phyloP scores from a whole-genome alignment of 768 basidiomycete species.

The Cubamyces lactineus region DNA sequence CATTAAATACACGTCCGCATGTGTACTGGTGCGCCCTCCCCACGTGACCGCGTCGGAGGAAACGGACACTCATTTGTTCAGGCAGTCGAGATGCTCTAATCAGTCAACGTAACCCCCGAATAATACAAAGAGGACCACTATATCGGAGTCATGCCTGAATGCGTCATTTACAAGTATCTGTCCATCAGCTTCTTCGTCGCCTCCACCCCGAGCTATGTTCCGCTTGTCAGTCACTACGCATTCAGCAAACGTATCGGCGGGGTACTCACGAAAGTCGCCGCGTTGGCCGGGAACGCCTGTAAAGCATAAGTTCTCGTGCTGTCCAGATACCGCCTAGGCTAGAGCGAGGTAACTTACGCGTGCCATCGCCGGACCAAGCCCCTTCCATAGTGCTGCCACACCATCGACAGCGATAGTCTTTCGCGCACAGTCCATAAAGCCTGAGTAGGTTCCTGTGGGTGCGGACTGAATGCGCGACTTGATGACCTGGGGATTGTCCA shows the following conservation, averaged over 20 bases:
- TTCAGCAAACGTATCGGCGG: slow-evolving; percentile 1
- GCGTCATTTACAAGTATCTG: slow-evolving; percentile 48
- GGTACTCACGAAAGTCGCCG: slow-evolving; percentile 82
- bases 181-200: slow-evolving; percentile 85
- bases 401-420: slow-evolving; percentile 94
- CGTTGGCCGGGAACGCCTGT: slow-evolving; percentile 96
- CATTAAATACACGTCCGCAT: slow-evolving; percentile 7
- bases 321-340: not conserved
- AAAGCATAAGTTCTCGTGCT: slow-evolving; percentile 1
- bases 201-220: slow-evolving; percentile 84
- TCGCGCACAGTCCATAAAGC: slow-evolving; percentile 87
- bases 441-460: slow-evolving; percentile 96
- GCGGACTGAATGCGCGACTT: slow-evolving; percentile 97
- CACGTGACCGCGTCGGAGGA: slow-evolving; percentile 10
- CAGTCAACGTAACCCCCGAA: too few species aligned
- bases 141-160: not conserved
- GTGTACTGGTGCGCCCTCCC: not conserved
- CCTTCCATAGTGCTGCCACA: slow-evolving; percentile 89
- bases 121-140: slow-evolving; percentile 4
- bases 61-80: not conserved
- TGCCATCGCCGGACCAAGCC: slow-evolving; percentile 97
- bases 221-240: slow-evolving; percentile 14
- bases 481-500: slow-evolving; percentile 61
- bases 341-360: slow-evolving; percentile 54
- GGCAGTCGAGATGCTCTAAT: not conserved